Conservation (phyloP, 1,139 yeast genomes). For the Debaryomyces nepalensis region DNA sequence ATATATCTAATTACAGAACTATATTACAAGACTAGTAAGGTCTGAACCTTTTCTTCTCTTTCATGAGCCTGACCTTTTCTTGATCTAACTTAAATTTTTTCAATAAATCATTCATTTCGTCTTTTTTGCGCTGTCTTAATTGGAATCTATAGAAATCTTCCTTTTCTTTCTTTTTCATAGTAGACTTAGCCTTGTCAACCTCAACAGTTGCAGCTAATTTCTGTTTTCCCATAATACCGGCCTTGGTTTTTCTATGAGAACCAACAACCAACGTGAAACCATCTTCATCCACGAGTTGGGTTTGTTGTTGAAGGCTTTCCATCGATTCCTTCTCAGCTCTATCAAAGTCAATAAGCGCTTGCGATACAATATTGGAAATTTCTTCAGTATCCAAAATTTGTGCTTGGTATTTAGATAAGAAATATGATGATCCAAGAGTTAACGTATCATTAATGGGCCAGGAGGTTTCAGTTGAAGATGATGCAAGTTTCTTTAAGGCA, state of each 20-base stretch:
- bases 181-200: slow-evolving; percentile 49
- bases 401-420: slow-evolving; percentile 32
- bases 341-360: slow-evolving; percentile 69
- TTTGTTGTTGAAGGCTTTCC: slow-evolving; percentile 58
- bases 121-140: slow-evolving; percentile 89
- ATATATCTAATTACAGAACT: slow-evolving; percentile 7
- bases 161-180: slow-evolving; percentile 78
- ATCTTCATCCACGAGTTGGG: slow-evolving; percentile 80
- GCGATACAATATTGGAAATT: slow-evolving; percentile 57
- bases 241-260: slow-evolving; percentile 77
- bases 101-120: slow-evolving; percentile 86
- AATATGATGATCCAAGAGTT: slow-evolving; percentile 34
- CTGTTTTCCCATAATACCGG: slow-evolving; percentile 64
- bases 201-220: slow-evolving; percentile 50
- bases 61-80: slow-evolving; percentile 77
- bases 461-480: slow-evolving; percentile 24
- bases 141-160: slow-evolving; percentile 96
- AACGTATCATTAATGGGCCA: slow-evolving; percentile 37
- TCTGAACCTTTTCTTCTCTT: slow-evolving; percentile 78
- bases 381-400: slow-evolving; percentile 49
- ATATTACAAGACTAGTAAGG: slow-evolving; percentile 58
- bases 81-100: slow-evolving; percentile 88
- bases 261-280: slow-evolving; percentile 93
- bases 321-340: slow-evolving; percentile 69
- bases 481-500: slow-evolving; percentile 56